These are phyloP conservation scores for Meripilus lineatus DNA, from an alignment of 1,284 basidiomycete genomes.

Conservation along the genomic window DNA sequence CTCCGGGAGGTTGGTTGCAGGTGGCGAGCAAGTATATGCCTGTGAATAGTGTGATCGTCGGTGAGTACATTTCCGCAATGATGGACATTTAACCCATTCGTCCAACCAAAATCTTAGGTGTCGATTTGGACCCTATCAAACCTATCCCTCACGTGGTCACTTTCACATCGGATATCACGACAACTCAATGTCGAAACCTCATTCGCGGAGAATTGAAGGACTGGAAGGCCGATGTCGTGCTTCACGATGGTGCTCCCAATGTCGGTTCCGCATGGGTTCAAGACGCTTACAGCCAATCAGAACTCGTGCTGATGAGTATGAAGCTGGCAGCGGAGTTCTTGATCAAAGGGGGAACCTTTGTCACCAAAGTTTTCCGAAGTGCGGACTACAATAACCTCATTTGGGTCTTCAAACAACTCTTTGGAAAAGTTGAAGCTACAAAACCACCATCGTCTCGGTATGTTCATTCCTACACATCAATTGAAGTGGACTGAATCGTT, in stretches of 20 bases:
- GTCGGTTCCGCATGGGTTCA: conserved; percentile 99
- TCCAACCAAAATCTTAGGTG: conserved; percentile 46
- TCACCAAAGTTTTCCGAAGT: conserved; percentile 99
- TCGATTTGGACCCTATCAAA: conserved; percentile 95
- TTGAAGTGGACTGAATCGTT: neutral
- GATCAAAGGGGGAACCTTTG: conserved; percentile 90
- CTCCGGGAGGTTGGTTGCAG: conserved; percentile 98
- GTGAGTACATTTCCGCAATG: conserved; percentile 43
- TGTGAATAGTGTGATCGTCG: conserved; percentile 90
- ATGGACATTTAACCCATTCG: conserved; percentile 8
- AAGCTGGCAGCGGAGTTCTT: conserved; percentile 98
- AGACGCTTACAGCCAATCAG: conserved; percentile 96
- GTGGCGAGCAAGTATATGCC: conserved; percentile 99
- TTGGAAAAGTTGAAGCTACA: conserved; percentile 95
- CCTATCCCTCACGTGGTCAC: conserved; percentile 93
- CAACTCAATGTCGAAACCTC: conserved; percentile 83
- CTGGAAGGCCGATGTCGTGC: conserved; percentile 99
- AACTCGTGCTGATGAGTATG: conserved; percentile 94
- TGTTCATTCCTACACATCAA: conserved; percentile 15
- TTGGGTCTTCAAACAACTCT: conserved; percentile 98
- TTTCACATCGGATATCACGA: conserved; percentile 95
- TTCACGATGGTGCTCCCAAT: conserved; percentile 99
- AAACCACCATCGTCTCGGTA: conserved; percentile 97
- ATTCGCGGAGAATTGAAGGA: conserved; percentile 91
- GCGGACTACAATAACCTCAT: conserved; percentile 98